A percentile compares a stretch with the other conserved stretches of the same genome.
phyloP scores from a whole-genome alignment of 306 rosid species.

The Sechiopsis laciniata region DNA sequence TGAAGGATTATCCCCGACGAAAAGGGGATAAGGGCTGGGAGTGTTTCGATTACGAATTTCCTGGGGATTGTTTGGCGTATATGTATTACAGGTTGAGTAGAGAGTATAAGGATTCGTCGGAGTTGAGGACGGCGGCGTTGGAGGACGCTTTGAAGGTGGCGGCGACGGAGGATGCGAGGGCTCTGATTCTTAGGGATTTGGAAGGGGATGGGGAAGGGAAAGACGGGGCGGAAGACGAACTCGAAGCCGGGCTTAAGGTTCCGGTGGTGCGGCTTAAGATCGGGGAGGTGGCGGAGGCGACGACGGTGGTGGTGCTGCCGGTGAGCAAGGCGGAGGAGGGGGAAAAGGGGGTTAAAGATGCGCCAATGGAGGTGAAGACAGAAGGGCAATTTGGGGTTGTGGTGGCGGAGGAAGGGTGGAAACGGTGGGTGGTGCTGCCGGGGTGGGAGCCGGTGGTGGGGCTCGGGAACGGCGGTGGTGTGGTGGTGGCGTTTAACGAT shows the following conservation, averaged over 20 bases:
- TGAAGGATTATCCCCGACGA: slow-evolving; percentile 68
- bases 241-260: slow-evolving; percentile 26
- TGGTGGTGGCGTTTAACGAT: slow-evolving; percentile 59
- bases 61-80: slow-evolving; percentile 69
- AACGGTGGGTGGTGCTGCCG: slow-evolving; percentile 76
- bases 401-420: slow-evolving; percentile 78
- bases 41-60: slow-evolving; percentile 43
- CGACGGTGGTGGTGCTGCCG: slow-evolving; percentile 53
- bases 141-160: slow-evolving; percentile 51
- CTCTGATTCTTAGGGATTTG: slow-evolving; percentile 31
- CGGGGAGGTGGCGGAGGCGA: slow-evolving; percentile 85
- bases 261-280: slow-evolving; percentile 76
- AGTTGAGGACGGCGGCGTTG: slow-evolving; percentile 38
- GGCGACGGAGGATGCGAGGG: slow-evolving; percentile 45
- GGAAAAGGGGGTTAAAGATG: slow-evolving; percentile 44
- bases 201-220: background rate
- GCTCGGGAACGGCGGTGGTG: slow-evolving; percentile 55
- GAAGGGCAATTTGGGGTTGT: slow-evolving; percentile 71
- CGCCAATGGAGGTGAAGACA: slow-evolving; percentile 52
- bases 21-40: slow-evolving; percentile 63
- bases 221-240: slow-evolving; percentile 13
- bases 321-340: slow-evolving; percentile 55
- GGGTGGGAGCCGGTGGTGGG: slow-evolving; percentile 52
- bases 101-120: slow-evolving; percentile 47
- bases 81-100: slow-evolving; percentile 61